These are phyloP conservation scores for Kurtzmaniella quercitrusa DNA, from an alignment of 1,139 yeast species.

Conservation along the genomic window DNA sequence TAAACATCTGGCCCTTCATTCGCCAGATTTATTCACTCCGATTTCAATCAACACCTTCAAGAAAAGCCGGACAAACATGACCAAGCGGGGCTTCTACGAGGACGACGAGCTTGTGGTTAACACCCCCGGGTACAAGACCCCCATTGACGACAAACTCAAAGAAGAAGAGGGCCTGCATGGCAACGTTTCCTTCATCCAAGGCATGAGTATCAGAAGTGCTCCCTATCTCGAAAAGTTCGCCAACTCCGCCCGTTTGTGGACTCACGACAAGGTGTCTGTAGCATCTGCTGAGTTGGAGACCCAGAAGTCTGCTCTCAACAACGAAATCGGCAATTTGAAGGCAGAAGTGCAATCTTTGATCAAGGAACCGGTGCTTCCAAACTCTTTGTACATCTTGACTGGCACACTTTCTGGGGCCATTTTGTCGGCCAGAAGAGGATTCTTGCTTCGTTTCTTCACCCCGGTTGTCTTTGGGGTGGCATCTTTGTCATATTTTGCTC, in stretches of 20 bases:
- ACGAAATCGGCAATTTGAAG: conserved; percentile 32
- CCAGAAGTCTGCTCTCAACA: conserved; percentile 39
- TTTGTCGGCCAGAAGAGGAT: conserved; percentile 39
- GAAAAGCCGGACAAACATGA: conserved; percentile 9
- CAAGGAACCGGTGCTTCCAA: conserved; percentile 50
- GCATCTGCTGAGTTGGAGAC: conserved; percentile 41
- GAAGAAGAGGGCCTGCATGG: conserved; percentile 39
- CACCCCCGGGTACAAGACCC: conserved; percentile 44
- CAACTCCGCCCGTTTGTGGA: conserved; percentile 31
- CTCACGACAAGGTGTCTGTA: conserved; percentile 34
- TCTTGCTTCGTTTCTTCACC: conserved; percentile 46
- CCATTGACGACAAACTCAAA: conserved; percentile 31
- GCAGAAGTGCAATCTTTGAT: conserved; percentile 22
- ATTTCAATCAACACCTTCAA: not conserved
- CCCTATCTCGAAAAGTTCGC: conserved; percentile 42
- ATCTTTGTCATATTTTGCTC: conserved; percentile 36
- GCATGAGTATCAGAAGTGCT: conserved; percentile 50
- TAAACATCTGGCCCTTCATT: not conserved
- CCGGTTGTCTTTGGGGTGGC: conserved; percentile 48
- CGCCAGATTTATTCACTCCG: not conserved
- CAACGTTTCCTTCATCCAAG: conserved; percentile 40
- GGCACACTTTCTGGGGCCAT: conserved; percentile 55
- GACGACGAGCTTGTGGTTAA: conserved; percentile 45
- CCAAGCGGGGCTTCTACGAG: conserved; percentile 44
- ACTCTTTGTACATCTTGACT: conserved; percentile 50